These are phyloP conservation scores for Talaromyces borbonicus DNA, from an alignment of 495 filamentous ascomycete species.

Conservation along the genomic window DNA sequence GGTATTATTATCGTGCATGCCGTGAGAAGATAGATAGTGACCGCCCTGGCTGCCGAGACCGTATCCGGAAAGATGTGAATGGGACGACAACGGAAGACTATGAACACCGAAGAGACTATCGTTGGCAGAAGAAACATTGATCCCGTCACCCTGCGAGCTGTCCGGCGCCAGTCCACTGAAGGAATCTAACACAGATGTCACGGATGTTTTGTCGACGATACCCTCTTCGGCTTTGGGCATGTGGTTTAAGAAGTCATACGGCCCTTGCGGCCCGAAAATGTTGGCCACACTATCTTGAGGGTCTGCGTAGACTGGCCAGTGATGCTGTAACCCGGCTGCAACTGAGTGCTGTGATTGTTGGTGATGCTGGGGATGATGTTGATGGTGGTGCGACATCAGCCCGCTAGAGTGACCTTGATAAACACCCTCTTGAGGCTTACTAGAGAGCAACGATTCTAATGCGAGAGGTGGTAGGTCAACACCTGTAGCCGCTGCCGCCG, in stretches of 20 bases:
- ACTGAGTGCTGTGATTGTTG: background rate
- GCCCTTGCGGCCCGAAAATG: slow-evolving; percentile 25
- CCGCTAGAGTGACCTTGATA: slow-evolving; percentile 28
- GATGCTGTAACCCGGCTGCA: slow-evolving; percentile 16
- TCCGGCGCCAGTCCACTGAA: slow-evolving; percentile 26
- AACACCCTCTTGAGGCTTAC: slow-evolving; percentile 22
- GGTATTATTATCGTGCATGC: slow-evolving; percentile 29
- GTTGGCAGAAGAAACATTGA: slow-evolving; percentile 22
- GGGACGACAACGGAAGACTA: slow-evolving; percentile 26
- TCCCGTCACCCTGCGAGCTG: slow-evolving; percentile 23
- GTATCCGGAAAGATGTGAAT: slow-evolving; percentile 24
- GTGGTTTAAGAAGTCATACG: slow-evolving; percentile 28
- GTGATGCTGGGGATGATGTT: slow-evolving; percentile 10
- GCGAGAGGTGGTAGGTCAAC: slow-evolving; percentile 34
- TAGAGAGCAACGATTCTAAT: slow-evolving; percentile 23
- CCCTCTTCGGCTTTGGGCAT: slow-evolving; percentile 30
- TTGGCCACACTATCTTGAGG: slow-evolving; percentile 29
- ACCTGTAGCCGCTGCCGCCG: slow-evolving; percentile 15
- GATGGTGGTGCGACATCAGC: slow-evolving; percentile 20
- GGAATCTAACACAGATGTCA: slow-evolving; percentile 32
- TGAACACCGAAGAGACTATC: slow-evolving; percentile 32
- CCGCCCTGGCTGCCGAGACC: slow-evolving; percentile 20
- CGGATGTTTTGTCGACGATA: slow-evolving; percentile 30
- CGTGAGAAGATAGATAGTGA: slow-evolving; percentile 29
- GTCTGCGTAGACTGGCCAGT: slow-evolving; percentile 30